A percentile compares a stretch with the other conserved stretches of the same genome.
These are phyloP conservation scores for Thalassiosira sp. DNA, from an alignment of 352 stramenopile species.

Conservation along the genomic window DNA sequence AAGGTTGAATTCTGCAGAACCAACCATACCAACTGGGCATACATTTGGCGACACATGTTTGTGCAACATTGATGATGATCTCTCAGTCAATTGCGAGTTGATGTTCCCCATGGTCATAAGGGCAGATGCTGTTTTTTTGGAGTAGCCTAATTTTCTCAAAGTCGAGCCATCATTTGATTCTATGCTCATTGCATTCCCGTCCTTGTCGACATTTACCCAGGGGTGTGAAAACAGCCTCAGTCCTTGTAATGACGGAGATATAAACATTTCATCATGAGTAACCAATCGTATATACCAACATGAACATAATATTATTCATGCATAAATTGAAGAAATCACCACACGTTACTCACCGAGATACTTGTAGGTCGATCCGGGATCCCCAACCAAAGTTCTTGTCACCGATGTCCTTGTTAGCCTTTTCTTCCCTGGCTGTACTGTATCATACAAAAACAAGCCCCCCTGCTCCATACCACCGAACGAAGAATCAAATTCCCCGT, in stretches of 20 bases:
- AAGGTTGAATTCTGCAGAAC: slow-evolving; percentile 64
- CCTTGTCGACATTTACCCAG: slow-evolving; percentile 71
- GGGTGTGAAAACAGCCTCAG: slow-evolving; percentile 86
- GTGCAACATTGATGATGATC: slow-evolving; percentile 52
- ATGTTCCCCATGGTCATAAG: slow-evolving; percentile 54
- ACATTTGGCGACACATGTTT: slow-evolving; percentile 42
- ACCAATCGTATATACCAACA: too few species aligned
- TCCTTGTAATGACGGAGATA: slow-evolving; percentile 8
- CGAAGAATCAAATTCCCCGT: slow-evolving; percentile 39
- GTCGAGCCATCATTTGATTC: slow-evolving; percentile 9
- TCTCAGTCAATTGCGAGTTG: slow-evolving; percentile 59
- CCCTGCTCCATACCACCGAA: slow-evolving; percentile 69
- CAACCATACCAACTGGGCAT: slow-evolving; percentile 30
- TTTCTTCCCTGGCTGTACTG: slow-evolving; percentile 80
- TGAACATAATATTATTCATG: background rate
- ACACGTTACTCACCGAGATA: slow-evolving; percentile 76
- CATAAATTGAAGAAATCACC: background rate
- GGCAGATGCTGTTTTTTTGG: slow-evolving; percentile 18
- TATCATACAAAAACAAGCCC: slow-evolving; percentile 80
- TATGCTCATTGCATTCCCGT: slow-evolving; percentile 39
- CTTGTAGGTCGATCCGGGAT: slow-evolving; percentile 88
- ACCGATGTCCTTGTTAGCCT: slow-evolving; percentile 82
- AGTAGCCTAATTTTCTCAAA: slow-evolving; percentile 54
- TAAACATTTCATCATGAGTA: too few species aligned
- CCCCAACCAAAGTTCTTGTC: slow-evolving; percentile 84